These are phyloP conservation scores for Dorcoceras hygrometricum DNA, from an alignment of 257 asterid species.

Conservation along the genomic window DNA sequence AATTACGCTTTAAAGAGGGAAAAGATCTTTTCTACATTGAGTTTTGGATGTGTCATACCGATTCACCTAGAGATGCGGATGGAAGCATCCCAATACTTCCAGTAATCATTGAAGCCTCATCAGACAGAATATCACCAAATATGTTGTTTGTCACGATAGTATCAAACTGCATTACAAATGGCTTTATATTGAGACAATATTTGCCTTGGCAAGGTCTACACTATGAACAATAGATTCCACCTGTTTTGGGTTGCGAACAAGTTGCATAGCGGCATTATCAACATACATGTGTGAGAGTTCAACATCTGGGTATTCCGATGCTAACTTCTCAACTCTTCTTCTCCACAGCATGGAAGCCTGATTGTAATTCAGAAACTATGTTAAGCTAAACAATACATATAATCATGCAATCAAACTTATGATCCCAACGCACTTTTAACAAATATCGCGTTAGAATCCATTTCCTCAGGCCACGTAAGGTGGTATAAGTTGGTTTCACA, in stretches of 20 bases:
- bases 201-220: slow-evolving; percentile 8
- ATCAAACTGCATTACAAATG: slow-evolving; percentile 69
- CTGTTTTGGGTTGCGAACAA: slow-evolving; percentile 96
- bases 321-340: slow-evolving; percentile 57
- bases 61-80: slow-evolving; percentile 90
- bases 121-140: slow-evolving; percentile 96
- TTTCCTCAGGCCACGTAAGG: too few relatives aligned
- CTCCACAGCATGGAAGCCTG: slow-evolving; percentile 99
- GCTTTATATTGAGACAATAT: slow-evolving; percentile 5
- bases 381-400: slow-evolving; percentile 1
- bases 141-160: slow-evolving; percentile 94
- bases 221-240: slow-evolving; percentile 28
- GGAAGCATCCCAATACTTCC: slow-evolving; percentile 99
- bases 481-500: too few relatives aligned
- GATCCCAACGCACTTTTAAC: too few relatives aligned
- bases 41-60: slow-evolving; percentile 41
- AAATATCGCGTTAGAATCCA: too few relatives aligned
- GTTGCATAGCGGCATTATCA: slow-evolving; percentile 99
- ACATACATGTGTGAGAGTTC: slow-evolving; percentile 99
- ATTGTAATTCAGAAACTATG: slow-evolving; percentile 9
- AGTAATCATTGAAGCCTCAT: slow-evolving; percentile 98
- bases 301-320: slow-evolving; percentile 85
- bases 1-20: not conserved
- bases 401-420: too few relatives aligned
- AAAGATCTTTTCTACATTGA: not conserved